Evolutionary conservation across 192 early-diverging fungal genomes (phyloP).

Genomic region (Coemansia sp.): DNA sequence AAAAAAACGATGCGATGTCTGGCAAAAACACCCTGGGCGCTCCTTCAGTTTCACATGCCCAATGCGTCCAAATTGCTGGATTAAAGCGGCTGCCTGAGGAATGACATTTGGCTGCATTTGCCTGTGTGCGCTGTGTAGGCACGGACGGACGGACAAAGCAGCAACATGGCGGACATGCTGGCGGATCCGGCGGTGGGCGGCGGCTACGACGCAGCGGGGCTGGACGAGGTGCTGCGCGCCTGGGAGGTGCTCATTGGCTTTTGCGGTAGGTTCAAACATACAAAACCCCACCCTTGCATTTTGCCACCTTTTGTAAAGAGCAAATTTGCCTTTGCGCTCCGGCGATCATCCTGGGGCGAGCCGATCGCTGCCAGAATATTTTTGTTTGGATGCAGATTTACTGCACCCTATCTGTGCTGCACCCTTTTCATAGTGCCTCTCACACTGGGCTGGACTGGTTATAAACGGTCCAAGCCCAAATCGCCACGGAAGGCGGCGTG

Average conservation of each 20-base stretch:
- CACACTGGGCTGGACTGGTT: not conserved
- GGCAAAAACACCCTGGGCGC: not conserved
- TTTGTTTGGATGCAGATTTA: constrained; percentile 1
- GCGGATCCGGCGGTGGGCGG: not conserved
- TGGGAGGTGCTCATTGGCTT: constrained; percentile 1
- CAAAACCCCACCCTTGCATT: constrained; percentile 5
- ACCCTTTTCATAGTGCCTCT: constrained; percentile 9
- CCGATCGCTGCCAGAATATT: constrained; percentile 7
- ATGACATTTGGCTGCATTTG: not conserved
- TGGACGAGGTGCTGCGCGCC: not conserved
- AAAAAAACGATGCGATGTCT: not conserved
- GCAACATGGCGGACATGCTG: constrained; percentile 8
- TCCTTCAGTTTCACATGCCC: not conserved
- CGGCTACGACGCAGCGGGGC: not conserved
- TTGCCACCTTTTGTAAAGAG: not conserved
- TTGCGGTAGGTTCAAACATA: constrained; percentile 6
- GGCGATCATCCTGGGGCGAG: not conserved
- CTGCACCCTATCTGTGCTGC: constrained; percentile 3
- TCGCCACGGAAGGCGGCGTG: not conserved
- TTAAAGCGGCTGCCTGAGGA: too few relatives aligned
- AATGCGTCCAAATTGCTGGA: not conserved
- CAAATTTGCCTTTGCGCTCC: constrained; percentile 1
- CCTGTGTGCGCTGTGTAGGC: not conserved
- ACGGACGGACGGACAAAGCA: not conserved
- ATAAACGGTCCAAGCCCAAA: not conserved